phyloP scores from a whole-genome alignment of 2,329 filamentous ascomycete genomes.

The Colletotrichum lentis region DNA sequence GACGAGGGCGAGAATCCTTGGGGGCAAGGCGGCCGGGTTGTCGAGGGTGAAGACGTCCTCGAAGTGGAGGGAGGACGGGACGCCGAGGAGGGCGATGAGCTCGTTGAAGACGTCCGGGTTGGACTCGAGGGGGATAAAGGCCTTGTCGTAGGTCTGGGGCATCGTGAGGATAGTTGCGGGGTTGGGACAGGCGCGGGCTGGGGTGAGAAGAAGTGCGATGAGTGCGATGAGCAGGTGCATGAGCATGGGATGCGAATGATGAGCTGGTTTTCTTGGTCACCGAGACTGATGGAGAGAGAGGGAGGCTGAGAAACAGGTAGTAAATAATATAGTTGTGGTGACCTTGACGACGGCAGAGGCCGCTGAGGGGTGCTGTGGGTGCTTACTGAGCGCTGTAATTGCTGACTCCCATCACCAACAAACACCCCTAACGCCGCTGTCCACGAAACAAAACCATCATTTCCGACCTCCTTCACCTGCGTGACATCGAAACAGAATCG shows the following conservation, averaged over 20 bases:
- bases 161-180: conserved; percentile 13
- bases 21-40: conserved; percentile 72
- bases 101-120: conserved; percentile 74
- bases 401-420: background rate
- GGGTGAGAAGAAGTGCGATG: background rate
- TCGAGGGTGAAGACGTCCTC: conserved; percentile 75
- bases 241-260: background rate
- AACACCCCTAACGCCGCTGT: background rate
- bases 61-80: conserved; percentile 66
- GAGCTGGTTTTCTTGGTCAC: too few relatives aligned
- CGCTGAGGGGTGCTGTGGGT: background rate
- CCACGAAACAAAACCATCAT: too few relatives aligned
- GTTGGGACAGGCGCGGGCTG: background rate
- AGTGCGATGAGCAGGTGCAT: background rate
- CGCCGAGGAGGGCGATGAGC: conserved; percentile 69
- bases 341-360: background rate
- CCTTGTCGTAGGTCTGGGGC: conserved; percentile 40
- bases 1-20: conserved; percentile 65
- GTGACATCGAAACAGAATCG: too few relatives aligned
- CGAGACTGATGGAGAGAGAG: background rate
- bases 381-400: conserved; percentile 26
- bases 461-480: too few relatives aligned
- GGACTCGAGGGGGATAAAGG: conserved; percentile 46
- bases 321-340: background rate
- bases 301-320: background rate